Evolutionary conservation across 1,284 basidiomycete genomes (phyloP).

Genomic region (Tilletia walkeri): DNA sequence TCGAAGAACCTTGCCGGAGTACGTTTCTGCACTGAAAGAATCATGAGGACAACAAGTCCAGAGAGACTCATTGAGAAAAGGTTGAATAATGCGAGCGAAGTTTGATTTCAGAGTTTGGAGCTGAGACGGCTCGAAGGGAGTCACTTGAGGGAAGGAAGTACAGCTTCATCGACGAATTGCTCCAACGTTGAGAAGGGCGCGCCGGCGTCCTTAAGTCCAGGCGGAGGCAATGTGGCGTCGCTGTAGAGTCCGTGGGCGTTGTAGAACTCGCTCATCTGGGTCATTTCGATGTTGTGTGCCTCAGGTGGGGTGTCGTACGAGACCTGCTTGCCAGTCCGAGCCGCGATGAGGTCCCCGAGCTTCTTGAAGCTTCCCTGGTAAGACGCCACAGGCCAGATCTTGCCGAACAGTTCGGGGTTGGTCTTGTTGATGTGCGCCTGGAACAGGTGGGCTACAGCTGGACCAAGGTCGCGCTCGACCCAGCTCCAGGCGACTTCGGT

Average conservation of each 20-base stretch:
- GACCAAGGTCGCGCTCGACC: conserved; percentile 17
- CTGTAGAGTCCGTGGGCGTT: neutral
- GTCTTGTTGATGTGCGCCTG: conserved; percentile 2
- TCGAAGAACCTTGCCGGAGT: too few species aligned
- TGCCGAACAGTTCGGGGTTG: conserved; percentile 1
- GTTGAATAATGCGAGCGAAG: too few species aligned
- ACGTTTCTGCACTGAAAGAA: too few species aligned
- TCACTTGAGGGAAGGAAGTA: neutral
- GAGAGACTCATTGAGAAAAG: too few species aligned
- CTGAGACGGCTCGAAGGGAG: too few species aligned
- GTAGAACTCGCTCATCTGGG: conserved; percentile 6
- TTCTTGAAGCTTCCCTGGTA: conserved; percentile 8
- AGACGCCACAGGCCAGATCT: neutral
- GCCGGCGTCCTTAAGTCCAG: neutral
- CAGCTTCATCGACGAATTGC: neutral
- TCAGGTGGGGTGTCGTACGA: neutral
- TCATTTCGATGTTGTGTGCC: neutral
- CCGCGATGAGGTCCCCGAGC: neutral
- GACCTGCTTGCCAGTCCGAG: conserved; percentile 7
- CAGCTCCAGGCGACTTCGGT: conserved; percentile 5
- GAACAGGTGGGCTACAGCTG: conserved; percentile 56
- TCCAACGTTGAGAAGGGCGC: conserved; percentile 11
- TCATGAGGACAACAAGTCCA: too few species aligned
- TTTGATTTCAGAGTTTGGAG: too few species aligned
- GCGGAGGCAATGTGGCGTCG: neutral